These are phyloP conservation scores for Funneliformis mosseae DNA, from an alignment of 192 early-diverging fungal genomes.

Conservation along the genomic window DNA sequence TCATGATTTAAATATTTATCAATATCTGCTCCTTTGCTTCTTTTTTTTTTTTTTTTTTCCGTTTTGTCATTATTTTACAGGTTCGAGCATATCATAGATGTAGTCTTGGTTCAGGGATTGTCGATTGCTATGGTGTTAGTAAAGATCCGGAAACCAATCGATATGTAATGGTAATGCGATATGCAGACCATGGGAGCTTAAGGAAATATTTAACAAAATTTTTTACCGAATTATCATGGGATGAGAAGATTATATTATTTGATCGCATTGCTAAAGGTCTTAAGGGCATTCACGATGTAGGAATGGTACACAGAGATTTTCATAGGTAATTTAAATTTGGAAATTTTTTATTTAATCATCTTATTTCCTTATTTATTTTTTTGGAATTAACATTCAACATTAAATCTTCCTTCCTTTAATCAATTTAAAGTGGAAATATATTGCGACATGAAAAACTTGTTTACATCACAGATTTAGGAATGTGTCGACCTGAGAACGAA, in stretches of 20 bases:
- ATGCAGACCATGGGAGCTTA: conserved; percentile 25
- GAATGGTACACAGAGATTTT: conserved; percentile 29
- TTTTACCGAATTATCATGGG: conserved; percentile 31
- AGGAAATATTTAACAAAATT: conserved; percentile 6
- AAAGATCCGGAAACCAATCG: conserved; percentile 11
- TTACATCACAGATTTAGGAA: conserved; percentile 30
- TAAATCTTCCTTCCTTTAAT: too few relatives aligned
- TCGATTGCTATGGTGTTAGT: conserved; percentile 34
- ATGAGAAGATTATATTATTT: conserved; percentile 29
- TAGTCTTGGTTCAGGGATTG: conserved; percentile 26
- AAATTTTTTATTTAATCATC: not conserved
- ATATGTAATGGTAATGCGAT: conserved; percentile 33
- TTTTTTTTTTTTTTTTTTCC: too few relatives aligned
- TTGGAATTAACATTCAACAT: not conserved
- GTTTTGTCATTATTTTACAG: not conserved
- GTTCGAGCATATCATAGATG: conserved; percentile 27
- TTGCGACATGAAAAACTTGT: conserved; percentile 29
- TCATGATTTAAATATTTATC: not conserved
- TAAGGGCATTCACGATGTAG: conserved; percentile 22
- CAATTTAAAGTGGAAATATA: conserved; percentile 23
- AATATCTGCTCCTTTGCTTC: not conserved
- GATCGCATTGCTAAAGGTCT: conserved; percentile 16
- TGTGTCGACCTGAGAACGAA: conserved; percentile 32
- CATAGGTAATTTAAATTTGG: conserved; percentile 17
- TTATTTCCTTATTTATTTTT: not conserved